Percentiles rank a stretch among this genome's conserved stretches.
phyloP scores from a whole-genome alignment of 768 basidiomycete species.

The Auriscalpium vulgare region DNA sequence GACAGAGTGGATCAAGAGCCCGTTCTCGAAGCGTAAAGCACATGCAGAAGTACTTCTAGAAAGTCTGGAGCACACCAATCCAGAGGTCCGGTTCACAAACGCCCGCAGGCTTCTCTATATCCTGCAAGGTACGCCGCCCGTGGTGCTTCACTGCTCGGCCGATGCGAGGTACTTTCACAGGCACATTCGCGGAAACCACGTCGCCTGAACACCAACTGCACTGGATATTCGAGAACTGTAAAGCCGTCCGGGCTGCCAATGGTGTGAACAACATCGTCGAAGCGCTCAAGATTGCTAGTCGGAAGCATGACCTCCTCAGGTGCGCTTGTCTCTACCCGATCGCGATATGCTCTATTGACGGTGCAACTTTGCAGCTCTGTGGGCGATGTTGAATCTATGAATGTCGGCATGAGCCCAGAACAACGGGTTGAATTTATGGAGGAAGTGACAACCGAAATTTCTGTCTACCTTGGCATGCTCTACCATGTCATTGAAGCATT shows the following conservation, averaged over 20 bases:
- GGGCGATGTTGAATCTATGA: conserved; percentile 65
- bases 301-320: conserved; percentile 83
- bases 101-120: conserved; percentile 86
- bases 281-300: conserved; percentile 83
- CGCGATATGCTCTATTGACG: neutral
- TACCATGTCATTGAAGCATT: conserved; percentile 94
- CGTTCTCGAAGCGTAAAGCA: conserved; percentile 51
- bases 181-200: conserved; percentile 84
- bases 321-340: conserved; percentile 21
- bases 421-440: conserved; percentile 79
- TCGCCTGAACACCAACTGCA: conserved; percentile 93
- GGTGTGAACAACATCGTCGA: conserved; percentile 78
- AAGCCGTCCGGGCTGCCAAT: conserved; percentile 74
- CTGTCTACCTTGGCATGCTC: conserved; percentile 89
- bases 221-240: conserved; percentile 93
- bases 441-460: conserved; percentile 87
- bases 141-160: conserved; percentile 1
- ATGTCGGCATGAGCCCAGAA: conserved; percentile 58
- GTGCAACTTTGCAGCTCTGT: conserved; percentile 43
- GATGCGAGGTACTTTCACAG: conserved; percentile 29
- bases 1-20: conserved; percentile 74
- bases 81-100: conserved; percentile 78
- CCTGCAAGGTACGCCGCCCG: conserved; percentile 62
- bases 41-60: conserved; percentile 80
- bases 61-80: conserved; percentile 79